phyloP scores from a whole-genome alignment of 352 stramenopile genomes.

The Globisporangium heterothallicum region DNA sequence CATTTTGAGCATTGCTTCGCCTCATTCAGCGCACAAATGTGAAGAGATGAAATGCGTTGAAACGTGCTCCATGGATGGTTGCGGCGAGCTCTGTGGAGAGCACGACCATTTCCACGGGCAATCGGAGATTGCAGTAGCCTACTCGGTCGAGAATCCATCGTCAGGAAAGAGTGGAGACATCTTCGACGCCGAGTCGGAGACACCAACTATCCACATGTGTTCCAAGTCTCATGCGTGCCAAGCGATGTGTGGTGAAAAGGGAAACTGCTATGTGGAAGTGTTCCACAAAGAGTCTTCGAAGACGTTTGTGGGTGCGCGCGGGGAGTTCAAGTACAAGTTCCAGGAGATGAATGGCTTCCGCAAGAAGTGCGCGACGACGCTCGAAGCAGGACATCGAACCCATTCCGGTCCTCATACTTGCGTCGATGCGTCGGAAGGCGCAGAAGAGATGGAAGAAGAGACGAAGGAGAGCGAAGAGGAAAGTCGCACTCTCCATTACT shows the following conservation, averaged over 20 bases:
- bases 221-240: conserved; percentile 49
- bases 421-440: conserved; percentile 21
- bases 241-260: conserved; percentile 44
- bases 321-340: conserved; percentile 61
- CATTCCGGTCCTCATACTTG: conserved; percentile 44
- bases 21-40: conserved; percentile 51
- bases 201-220: conserved; percentile 57
- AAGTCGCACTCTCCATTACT: conserved; percentile 47
- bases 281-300: conserved; percentile 70
- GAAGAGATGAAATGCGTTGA: conserved; percentile 52
- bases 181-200: conserved; percentile 32
- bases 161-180: conserved; percentile 20
- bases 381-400: conserved; percentile 34
- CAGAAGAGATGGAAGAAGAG: conserved; percentile 11
- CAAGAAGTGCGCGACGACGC: conserved; percentile 44
- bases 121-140: conserved; percentile 30
- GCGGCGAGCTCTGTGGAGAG: conserved; percentile 35
- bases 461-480: conserved; percentile 2
- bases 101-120: conserved; percentile 70
- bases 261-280: conserved; percentile 68
- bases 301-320: conserved; percentile 48
- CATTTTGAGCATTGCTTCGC: conserved; percentile 38
- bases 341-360: conserved; percentile 77
- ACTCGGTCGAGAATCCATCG: conserved; percentile 35
- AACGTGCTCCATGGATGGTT: conserved; percentile 54